A percentile compares a stretch with the other conserved stretches of the same genome.
Conservation (phyloP, 2,329 filamentous ascomycete species). For the Eutypella sp. region DNA sequence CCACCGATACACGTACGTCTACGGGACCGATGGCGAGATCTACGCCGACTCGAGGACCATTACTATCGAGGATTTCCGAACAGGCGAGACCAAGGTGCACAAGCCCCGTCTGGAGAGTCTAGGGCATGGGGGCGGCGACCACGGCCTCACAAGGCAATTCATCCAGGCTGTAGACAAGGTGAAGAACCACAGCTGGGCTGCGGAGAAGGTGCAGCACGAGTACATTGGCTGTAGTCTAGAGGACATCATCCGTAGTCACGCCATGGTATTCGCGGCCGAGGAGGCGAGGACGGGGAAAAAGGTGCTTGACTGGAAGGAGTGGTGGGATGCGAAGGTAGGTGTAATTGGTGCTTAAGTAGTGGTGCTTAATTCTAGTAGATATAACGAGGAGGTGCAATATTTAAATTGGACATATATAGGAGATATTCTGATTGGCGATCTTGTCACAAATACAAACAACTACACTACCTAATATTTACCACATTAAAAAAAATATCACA, state of each 20-base stretch:
- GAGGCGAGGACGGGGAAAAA: constrained; percentile 67
- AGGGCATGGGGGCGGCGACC: constrained; percentile 72
- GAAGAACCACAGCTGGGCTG: constrained; percentile 62
- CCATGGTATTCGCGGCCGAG: constrained; percentile 90
- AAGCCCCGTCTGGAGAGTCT: constrained; percentile 56
- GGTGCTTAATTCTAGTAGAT: neutral
- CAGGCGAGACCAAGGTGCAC: constrained; percentile 48
- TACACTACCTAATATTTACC: too few species aligned
- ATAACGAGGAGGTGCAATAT: neutral
- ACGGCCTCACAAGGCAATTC: constrained; percentile 76
- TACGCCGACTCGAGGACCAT: constrained; percentile 78
- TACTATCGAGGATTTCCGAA: constrained; percentile 66
- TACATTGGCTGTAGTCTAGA: constrained; percentile 80
- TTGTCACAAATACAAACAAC: too few species aligned
- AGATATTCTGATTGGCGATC: too few species aligned
- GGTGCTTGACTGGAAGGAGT: constrained; percentile 69
- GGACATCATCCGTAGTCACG: constrained; percentile 84
- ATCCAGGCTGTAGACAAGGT: constrained; percentile 76
- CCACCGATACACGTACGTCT: constrained; percentile 77
- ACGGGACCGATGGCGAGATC: constrained; percentile 82
- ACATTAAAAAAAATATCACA: too few species aligned
- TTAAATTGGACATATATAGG: too few species aligned
- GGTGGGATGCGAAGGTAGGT: constrained; percentile 62
- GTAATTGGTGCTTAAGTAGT: constrained; percentile 4
- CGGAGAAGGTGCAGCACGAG: constrained; percentile 66